Percentiles rank a stretch among this genome's conserved stretches.
These are phyloP conservation scores for Tulasnella sp. DNA, from an alignment of 768 basidiomycete genomes.

Conservation along the genomic window DNA sequence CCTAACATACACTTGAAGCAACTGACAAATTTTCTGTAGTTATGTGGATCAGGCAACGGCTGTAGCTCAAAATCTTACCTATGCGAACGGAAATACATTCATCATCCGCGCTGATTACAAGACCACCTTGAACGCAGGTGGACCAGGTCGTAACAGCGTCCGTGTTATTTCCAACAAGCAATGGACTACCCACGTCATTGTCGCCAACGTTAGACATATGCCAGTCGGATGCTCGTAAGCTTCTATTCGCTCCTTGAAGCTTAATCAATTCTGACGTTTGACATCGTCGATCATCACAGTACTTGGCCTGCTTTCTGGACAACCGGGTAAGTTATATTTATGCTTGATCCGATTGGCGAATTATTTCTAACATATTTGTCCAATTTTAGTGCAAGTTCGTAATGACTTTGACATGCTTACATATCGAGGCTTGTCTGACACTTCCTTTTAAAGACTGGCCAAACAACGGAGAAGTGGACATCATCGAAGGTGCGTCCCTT, in stretches of 20 bases:
- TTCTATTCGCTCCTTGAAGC: neutral
- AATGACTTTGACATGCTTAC: no score
- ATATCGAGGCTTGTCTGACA: no score
- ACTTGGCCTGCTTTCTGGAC: conserved; percentile 39
- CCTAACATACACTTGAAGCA: no score
- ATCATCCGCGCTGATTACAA: conserved; percentile 44
- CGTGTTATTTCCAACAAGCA: conserved; percentile 40
- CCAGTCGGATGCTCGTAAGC: conserved; percentile 32
- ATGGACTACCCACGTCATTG: conserved; percentile 40
- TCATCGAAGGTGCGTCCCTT: conserved; percentile 32
- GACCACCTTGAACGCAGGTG: conserved; percentile 34
- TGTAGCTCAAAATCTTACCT: conserved; percentile 42
- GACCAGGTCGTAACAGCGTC: conserved; percentile 47
- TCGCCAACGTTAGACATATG: conserved; percentile 46
- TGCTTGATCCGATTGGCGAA: no score
- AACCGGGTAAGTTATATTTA: no score
- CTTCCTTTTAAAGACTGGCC: conserved; percentile 35
- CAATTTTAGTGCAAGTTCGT: no score
- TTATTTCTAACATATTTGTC: no score
- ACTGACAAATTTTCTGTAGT: no score
- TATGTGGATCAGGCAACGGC: conserved; percentile 40
- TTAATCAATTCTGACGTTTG: conserved; percentile 4
- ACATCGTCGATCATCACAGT: conserved; percentile 11
- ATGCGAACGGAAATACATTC: conserved; percentile 32
- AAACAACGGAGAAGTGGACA: conserved; percentile 25